A percentile compares a stretch with the other conserved stretches of the same genome.
These are phyloP conservation scores for Phyllosticta citribraziliensis DNA, from an alignment of 2,329 filamentous ascomycete species.

Conservation along the genomic window DNA sequence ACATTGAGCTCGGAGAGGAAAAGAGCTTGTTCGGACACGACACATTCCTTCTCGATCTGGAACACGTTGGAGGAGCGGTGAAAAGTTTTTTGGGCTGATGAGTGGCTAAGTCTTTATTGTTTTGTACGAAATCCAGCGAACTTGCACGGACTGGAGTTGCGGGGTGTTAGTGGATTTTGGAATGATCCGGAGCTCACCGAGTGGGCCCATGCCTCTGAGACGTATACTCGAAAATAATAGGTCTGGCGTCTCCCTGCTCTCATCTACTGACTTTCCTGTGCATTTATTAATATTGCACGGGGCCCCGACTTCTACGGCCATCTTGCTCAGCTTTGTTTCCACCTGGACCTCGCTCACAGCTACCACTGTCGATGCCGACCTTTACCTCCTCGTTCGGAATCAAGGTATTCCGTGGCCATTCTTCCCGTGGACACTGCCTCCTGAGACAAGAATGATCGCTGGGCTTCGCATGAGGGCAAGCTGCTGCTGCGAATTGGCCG, in stretches of 20 bases:
- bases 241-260: constrained; percentile 1
- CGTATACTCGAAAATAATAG: constrained; percentile 4
- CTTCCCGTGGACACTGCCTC: neutral
- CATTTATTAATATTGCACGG: neutral
- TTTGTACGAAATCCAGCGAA: neutral
- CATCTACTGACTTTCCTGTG: neutral
- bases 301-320: neutral
- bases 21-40: constrained; percentile 93
- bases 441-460: neutral
- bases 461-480: neutral
- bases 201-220: constrained; percentile 5
- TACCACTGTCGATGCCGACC: neutral
- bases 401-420: neutral
- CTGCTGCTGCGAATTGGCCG: neutral
- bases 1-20: constrained; percentile 89
- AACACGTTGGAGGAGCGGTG: constrained; percentile 81
- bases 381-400: neutral
- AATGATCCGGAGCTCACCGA: constrained; percentile 4
- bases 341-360: neutral
- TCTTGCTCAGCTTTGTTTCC: neutral
- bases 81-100: constrained; percentile 62
- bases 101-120: neutral
- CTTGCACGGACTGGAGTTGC: constrained; percentile 10
- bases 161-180: constrained; percentile 4
- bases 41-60: constrained; percentile 84